Base-by-base conservation (phyloP, 2,329 filamentous ascomycete species). In the Pseudogymnoascus sp. region DNA sequence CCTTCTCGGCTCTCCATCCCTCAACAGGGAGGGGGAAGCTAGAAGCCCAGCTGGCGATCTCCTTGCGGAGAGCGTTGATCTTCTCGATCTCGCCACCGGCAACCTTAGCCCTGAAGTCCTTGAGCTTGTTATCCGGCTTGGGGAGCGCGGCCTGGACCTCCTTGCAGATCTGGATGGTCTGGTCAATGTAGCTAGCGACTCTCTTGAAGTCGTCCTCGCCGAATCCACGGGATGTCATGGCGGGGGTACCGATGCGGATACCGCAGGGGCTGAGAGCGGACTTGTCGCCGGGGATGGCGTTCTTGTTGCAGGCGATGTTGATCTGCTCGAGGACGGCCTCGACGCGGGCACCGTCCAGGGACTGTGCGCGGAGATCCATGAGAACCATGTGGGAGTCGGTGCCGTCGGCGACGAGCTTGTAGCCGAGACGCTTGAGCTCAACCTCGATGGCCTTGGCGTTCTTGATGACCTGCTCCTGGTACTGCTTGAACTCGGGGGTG, bases 291-390 rank as follows among this genome's bases (percentile, higher is more conserved):
- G 95, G 95, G 65, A 96, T 95, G 66, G 91, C 89, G 86, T 99
- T 99, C 87, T 99, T 99, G 87, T 99, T 99, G 86, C 92, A 96
- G 67, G 95, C 93, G 77, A 99, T 96, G 83, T 96, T 96, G 79
- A 97, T 95, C 77, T 96, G 90, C 82, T 99, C 95, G 18, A 99
- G 88, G 65, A 99, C 89, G 67, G 91, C 88, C 84, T 99, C 95
- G 45, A 97, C 90, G 77, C 95, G 91, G 64, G 95, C 95, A 73
- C 95, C 95, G 73, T 99, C 95, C 16, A 99, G 86, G 67, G 80
- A 83, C 75, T 90, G 85, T 74, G 92, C 86, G 76, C 96, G 93
- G 69, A 99, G 87, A 77, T 99, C 95, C 66, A 99, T 79, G 64
- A 99, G 87, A 60, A 99, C 93, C 83, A 99, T 91, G 82, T 99